A percentile compares a stretch with the other conserved stretches of the same genome.
These are phyloP conservation scores for Senna siamea DNA, from an alignment of 306 rosid species.

Conservation along the genomic window DNA sequence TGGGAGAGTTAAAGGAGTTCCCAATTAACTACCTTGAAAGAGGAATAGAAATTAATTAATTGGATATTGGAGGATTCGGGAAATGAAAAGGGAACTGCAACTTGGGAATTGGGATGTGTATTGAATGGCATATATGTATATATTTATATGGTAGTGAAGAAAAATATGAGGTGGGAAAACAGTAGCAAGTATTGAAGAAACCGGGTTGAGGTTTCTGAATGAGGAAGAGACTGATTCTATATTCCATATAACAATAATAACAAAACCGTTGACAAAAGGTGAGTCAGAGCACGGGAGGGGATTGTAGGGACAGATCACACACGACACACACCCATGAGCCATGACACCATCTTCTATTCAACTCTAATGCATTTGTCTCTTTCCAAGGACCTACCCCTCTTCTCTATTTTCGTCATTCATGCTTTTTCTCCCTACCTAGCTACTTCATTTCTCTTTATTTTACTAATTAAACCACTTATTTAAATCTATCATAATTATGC, in stretches of 20 bases:
- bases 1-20: slow-evolving; percentile 6
- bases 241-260: slow-evolving; percentile 23
- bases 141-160: slow-evolving; percentile 43
- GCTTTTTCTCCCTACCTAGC: too few species aligned
- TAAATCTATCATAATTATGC: too few species aligned
- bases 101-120: slow-evolving; percentile 3
- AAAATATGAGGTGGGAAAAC: slow-evolving; percentile 21
- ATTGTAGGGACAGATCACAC: slow-evolving; percentile 4
- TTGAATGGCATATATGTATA: slow-evolving; percentile 38
- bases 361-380: slow-evolving; percentile 40
- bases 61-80: not conserved
- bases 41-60: slow-evolving; percentile 8
- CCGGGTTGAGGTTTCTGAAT: slow-evolving; percentile 44
- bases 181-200: slow-evolving; percentile 55
- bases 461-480: too few species aligned
- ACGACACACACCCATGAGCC: too few species aligned
- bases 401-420: not conserved
- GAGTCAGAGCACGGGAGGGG: slow-evolving; percentile 50
- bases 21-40: slow-evolving; percentile 33
- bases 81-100: not conserved
- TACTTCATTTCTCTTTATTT: too few species aligned
- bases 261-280: slow-evolving; percentile 57
- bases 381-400: slow-evolving; percentile 39
- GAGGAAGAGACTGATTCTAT: slow-evolving; percentile 38
- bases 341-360: slow-evolving; percentile 27